Evolutionary conservation across 176 grass and related monocot genomes (phyloP), one percentile per base, ranked within the genome.

Genomic region (Cenchrus purpureus): DNA sequence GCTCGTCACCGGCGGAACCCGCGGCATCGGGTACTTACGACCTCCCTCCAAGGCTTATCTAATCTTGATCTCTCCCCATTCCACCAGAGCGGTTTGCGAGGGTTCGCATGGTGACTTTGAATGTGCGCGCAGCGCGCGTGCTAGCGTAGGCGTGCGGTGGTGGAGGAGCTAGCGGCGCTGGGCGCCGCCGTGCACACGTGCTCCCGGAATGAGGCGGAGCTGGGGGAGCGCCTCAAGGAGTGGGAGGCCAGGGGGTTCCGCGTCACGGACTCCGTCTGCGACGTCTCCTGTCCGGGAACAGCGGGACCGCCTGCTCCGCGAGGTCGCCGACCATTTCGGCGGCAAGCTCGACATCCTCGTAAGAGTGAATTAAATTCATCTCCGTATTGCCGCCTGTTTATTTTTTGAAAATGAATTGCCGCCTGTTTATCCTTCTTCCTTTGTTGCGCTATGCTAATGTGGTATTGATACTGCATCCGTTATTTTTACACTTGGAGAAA

Each of bases 331-430:
- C 40, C 45, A 76, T 53, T 93, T 96, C 84, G 40, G 85, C 11
- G 81, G 87, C 49, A 93, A 78, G 49, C 87, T 96, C 69, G 75
- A 91, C 81, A 91, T 93, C 37, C 86, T 96, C 25, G 91, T 96
- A 53, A 69, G 71, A 44, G 43, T 44, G 43, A 44, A 44, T 44
- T 6, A 44, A 25, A 25, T 25, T 25, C 25, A 44, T 44, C 43
- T 44, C 43, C 6, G 43, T 3, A 44, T 25, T 25, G 25, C 25
- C 25, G 25, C 25, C 25, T 25, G 25, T 25, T 25, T 25, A 25
- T 25, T 25, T 25, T 25, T 25, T 25, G 25, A 25, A 25, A 25
- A 25, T 25, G 25, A 25, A 25, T 25, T 6, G 43, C 43, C 43
- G 43, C 6, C 4, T 44, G 43, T 44, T 44, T 6, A 44, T 44